phyloP scores from a whole-genome alignment of 2,329 filamentous ascomycete genomes.

The Colletotrichum navitas region DNA sequence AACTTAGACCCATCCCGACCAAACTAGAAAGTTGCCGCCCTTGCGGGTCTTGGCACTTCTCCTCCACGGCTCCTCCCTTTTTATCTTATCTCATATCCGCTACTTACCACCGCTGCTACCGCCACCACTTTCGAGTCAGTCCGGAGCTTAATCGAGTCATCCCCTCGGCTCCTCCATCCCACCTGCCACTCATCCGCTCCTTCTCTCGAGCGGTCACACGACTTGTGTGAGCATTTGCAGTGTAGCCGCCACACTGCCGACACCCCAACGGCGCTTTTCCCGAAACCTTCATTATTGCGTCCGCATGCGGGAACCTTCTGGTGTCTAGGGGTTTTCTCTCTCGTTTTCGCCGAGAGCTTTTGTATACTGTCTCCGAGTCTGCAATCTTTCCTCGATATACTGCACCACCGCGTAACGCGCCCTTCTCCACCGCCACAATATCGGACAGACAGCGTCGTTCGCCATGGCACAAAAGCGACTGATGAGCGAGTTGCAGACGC shows the following conservation, averaged over 20 bases:
- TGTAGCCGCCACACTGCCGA: background rate
- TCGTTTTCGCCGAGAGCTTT: background rate
- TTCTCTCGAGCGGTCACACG: conserved; percentile 26
- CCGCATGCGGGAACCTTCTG: background rate
- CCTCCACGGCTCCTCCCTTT: conserved; percentile 7
- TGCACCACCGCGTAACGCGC: background rate
- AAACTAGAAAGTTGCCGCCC: background rate
- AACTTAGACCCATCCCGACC: background rate
- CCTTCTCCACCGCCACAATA: background rate
- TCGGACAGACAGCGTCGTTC: conserved; percentile 13
- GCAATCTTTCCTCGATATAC: background rate
- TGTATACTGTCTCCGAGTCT: background rate
- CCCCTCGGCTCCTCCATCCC: conserved; percentile 32
- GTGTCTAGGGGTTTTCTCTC: background rate
- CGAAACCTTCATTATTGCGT: background rate
- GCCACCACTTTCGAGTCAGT: conserved; percentile 34
- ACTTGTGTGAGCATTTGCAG: conserved; percentile 21
- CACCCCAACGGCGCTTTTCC: background rate
- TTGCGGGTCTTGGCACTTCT: background rate
- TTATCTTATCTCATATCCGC: conserved; percentile 35
- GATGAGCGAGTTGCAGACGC: conserved; percentile 86
- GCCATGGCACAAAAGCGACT: conserved; percentile 77
- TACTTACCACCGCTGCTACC: background rate
- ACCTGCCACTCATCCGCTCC: conserved; percentile 7
- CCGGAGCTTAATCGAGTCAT: conserved; percentile 33